Base-by-base conservation (phyloP, 768 basidiomycete genomes). In the Naganishia vishniacii region DNA sequence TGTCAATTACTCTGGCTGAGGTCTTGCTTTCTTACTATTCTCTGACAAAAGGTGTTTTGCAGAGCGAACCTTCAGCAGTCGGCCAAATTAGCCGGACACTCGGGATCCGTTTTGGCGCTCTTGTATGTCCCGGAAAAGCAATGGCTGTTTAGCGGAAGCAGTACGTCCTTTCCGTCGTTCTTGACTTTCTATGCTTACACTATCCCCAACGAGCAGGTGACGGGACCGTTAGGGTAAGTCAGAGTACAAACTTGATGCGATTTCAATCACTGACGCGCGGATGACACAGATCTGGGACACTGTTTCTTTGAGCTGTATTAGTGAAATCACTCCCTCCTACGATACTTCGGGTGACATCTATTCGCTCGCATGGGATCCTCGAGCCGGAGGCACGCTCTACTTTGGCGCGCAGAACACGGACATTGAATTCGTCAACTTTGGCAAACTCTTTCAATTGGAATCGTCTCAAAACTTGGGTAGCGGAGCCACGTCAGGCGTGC, bases 1-100 rank as follows among this genome's bases (percentile, higher is more conserved):
- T 32, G 68, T 47, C 25, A n/a, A n/a, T n/a, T n/a, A n/a, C n/a
- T n/a, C n/a, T n/a, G n/a, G n/a, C n/a, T n/a, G n/a, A n/a, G n/a
- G n/a, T n/a, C n/a, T n/a, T n/a, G n/a, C n/a, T n/a, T n/a, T n/a
- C n/a, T n/a, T n/a, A n/a, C n/a, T n/a, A n/a, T n/a, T n/a, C n/a
- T n/a, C n/a, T n/a, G n/a, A n/a, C n/a, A n/a, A n/a, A n/a, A 95
- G 91, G 91, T 94, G 45, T 94, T 91, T 88, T 85, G 89, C 73
- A 86, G 87, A 71, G 78, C 79, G 40, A 82, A 86, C 0, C 86
- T 88, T 65, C 83, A 83, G 3, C 80, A 89, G 31, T 84, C 85
- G 72, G 81, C 83, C 31, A 84, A 84, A 15, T 81, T 94, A 12
- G 79, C 82, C 18, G 92, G 91, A 2, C 92, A 94, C 73, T 86